A percentile compares a stretch with the other conserved stretches of the same genome.
phyloP scores from a whole-genome alignment of 192 early-diverging fungal species.

The Piromyces sp. region DNA sequence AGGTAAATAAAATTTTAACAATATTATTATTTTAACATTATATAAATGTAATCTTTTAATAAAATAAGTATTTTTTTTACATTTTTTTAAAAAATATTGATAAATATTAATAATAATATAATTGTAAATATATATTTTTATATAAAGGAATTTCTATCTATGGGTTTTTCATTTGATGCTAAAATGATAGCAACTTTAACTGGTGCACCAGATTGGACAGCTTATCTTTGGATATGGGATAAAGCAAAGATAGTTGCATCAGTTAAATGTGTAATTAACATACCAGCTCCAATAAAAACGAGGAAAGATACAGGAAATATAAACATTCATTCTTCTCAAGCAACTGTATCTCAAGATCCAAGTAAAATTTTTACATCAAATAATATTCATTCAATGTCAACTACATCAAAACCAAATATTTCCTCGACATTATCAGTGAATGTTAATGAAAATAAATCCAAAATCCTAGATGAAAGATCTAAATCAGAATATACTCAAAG shows the following conservation, averaged over 20 bases:
- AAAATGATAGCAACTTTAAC: constrained; percentile 37
- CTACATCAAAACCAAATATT: not conserved
- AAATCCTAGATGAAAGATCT: not conserved
- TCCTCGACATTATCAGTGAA: not conserved
- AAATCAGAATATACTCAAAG: not conserved
- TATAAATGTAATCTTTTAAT: too few relatives aligned
- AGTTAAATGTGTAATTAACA: not conserved
- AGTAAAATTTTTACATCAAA: not conserved
- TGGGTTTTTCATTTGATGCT: constrained; percentile 34
- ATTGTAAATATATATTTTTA: too few relatives aligned
- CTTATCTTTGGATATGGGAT: constrained; percentile 35
- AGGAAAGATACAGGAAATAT: constrained; percentile 32
- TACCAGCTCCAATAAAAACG: not conserved
- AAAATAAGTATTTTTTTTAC: too few relatives aligned
- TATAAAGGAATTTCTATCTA: constrained; percentile 27
- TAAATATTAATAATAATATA: not conserved
- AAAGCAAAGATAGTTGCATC: not conserved
- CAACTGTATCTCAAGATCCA: not conserved
- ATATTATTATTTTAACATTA: too few relatives aligned
- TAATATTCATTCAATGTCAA: not conserved
- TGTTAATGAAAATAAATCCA: not conserved
- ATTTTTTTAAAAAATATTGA: too few relatives aligned
- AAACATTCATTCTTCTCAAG: not conserved
- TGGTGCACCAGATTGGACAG: constrained; percentile 33
- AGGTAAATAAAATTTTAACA: too few relatives aligned